These are phyloP conservation scores for Citropsis articulata DNA, from an alignment of 345 rosid genomes.

Conservation along the genomic window DNA sequence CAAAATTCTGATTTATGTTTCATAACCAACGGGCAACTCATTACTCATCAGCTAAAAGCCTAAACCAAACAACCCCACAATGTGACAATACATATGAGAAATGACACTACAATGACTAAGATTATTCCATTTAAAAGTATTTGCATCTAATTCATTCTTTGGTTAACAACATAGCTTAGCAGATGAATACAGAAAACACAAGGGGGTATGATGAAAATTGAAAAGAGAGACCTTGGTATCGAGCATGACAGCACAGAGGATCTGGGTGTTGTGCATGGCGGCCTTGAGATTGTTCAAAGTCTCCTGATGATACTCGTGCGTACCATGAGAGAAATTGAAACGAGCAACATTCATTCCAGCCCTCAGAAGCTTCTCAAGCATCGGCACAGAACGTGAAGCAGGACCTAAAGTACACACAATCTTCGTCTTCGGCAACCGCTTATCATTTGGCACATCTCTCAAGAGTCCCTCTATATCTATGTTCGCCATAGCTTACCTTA, in stretches of 20 bases:
- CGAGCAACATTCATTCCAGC: slow-evolving; percentile 99
- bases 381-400: slow-evolving; percentile 74
- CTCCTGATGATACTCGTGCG: slow-evolving; percentile 88
- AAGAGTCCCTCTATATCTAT: slow-evolving; percentile 81
- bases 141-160: not conserved
- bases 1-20: not conserved
- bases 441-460: slow-evolving; percentile 55
- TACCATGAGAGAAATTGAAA: slow-evolving; percentile 98
- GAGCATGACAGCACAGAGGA: slow-evolving; percentile 74
- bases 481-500: slow-evolving; percentile 53
- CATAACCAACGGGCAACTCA: not conserved
- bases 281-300: slow-evolving; percentile 71
- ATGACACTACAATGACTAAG: not conserved
- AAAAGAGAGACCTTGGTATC: slow-evolving; percentile 56
- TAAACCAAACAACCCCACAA: not conserved
- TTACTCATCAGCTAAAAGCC: no score
- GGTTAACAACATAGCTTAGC: not conserved
- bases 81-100: not conserved
- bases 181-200: not conserved
- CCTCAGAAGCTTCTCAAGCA: slow-evolving; percentile 83
- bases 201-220: not conserved
- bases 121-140: not conserved
- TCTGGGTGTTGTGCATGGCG: slow-evolving; percentile 68
- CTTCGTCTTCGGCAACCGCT: slow-evolving; percentile 77
- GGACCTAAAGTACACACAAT: slow-evolving; percentile 96